Conservation (phyloP, 495 filamentous ascomycete species). For the Aspergillus bridgeri region DNA sequence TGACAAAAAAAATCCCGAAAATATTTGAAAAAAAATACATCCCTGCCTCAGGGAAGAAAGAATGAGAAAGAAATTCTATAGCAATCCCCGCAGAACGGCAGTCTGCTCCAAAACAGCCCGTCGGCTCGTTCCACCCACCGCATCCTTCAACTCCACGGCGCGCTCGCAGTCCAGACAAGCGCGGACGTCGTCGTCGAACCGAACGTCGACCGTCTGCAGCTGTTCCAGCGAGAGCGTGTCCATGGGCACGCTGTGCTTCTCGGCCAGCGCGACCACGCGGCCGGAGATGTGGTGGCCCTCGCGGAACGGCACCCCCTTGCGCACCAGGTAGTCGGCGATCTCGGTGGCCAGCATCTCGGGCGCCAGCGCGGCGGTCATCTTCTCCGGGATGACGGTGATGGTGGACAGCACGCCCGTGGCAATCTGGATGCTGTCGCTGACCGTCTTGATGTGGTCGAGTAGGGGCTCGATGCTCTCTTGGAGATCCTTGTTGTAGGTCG, state of each 20-base stretch:
- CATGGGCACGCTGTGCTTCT: constrained; percentile 69
- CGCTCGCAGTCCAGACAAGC: constrained; percentile 79
- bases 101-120: constrained; percentile 76
- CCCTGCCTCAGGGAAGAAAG: neutral
- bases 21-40: neutral
- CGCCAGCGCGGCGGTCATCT: constrained; percentile 74
- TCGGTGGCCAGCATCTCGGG: constrained; percentile 79
- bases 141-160: constrained; percentile 78
- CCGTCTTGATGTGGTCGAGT: constrained; percentile 83
- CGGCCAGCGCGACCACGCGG: constrained; percentile 68
- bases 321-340: constrained; percentile 86
- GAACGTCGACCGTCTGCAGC: constrained; percentile 66
- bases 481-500: constrained; percentile 92
- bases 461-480: constrained; percentile 89
- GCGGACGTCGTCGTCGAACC: constrained; percentile 74
- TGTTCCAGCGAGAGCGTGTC: constrained; percentile 68
- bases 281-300: constrained; percentile 92
- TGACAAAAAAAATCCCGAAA: constrained; percentile 14
- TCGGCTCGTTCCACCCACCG: constrained; percentile 79
- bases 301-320: constrained; percentile 73
- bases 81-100: constrained; percentile 56
- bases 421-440: constrained; percentile 81
- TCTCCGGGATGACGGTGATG: constrained; percentile 62
- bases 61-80: constrained; percentile 13
- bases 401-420: constrained; percentile 72